Percentiles rank a stretch among this genome's conserved stretches.
Conservation (phyloP, 129 eudicot species). For the Lactuca sativa region DNA sequence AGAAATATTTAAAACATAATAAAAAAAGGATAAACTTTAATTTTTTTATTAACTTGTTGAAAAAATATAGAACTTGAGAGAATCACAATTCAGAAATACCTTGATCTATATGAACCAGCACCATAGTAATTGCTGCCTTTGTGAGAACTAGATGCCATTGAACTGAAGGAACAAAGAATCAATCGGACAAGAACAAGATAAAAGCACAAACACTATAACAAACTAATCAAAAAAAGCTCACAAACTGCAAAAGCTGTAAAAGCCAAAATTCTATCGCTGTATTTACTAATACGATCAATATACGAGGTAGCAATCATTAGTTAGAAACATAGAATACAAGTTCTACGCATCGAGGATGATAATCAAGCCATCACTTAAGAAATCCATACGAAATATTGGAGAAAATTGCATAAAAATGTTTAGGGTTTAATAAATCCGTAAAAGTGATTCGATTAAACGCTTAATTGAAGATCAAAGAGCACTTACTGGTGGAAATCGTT, state of each 20-base stretch:
- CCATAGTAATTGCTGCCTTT: slow-evolving; percentile 51
- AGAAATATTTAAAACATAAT: too few relatives aligned
- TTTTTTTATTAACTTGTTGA: neutral
- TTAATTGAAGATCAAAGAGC: neutral
- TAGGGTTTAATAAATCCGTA: neutral
- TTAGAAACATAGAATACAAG: neutral
- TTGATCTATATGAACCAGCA: slow-evolving; percentile 72
- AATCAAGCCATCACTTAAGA: neutral
- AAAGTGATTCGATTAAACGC: neutral
- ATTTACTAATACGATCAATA: too few relatives aligned
- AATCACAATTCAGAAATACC: slow-evolving; percentile 40
- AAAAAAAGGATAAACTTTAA: neutral
- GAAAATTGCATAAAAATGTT: neutral
- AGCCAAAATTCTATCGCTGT: too few relatives aligned
- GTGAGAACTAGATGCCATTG: slow-evolving; percentile 50
- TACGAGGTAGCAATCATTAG: neutral
- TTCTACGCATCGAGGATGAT: neutral
- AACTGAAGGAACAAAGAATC: neutral
- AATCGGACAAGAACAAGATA: neutral
- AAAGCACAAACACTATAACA: neutral
- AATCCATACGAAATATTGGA: neutral
- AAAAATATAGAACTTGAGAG: neutral
- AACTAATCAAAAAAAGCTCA: neutral
- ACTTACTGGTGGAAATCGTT: slow-evolving; percentile 6
- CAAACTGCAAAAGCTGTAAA: too few relatives aligned